Base-by-base conservation (phyloP, 331 rosid genomes). In the Arachis monticola region DNA sequence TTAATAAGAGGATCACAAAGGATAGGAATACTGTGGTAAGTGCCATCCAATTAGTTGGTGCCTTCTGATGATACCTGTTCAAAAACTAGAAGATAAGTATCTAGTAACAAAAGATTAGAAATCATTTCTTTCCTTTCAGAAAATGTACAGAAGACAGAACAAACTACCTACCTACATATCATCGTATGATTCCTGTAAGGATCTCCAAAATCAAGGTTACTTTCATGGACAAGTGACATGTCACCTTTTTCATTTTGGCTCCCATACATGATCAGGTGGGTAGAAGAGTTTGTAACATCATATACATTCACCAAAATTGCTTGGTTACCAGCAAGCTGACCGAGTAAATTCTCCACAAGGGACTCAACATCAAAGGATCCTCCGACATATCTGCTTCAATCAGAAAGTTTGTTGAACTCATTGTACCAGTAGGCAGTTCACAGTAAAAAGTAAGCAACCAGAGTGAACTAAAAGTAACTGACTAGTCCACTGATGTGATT, bases 341-440 rank as follows among this genome's bases (percentile, higher is more conserved):
- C 92, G 0, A 95, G 99, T 72, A 95, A 89, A 88, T 92, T 92
- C 87, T 95, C 99, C 87, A 95, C 99, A 0, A 95, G 98, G 73
- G 98, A 87, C 86, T 95, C 98, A 22, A 95, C 92, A 75, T 95
- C 99, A 85, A 95, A 95, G 80, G 99, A 89, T 64, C 99, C 99
- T 67, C 99, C 99, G 53, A 95, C 85, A 71, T 87, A 95, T 72
- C 99, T 95, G 93, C 60, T 72, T 67, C 81, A 52, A 64, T 58
- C 60, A 79, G 40, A 82, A 77, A 32, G 45, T 40, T 73, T 60
- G 74, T 74, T 60, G 32, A 67, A 48, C 35, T 53, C 42, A 80
- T 79, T 57, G 70, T 68, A 55, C 31, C 64, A 82, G 45, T 71
- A 45, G 64, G 45, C 72, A 77, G 63, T 53, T 78, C 51, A 45